Conservation (phyloP, 495 filamentous ascomycete species). For the Lophiotrema nucula region DNA sequence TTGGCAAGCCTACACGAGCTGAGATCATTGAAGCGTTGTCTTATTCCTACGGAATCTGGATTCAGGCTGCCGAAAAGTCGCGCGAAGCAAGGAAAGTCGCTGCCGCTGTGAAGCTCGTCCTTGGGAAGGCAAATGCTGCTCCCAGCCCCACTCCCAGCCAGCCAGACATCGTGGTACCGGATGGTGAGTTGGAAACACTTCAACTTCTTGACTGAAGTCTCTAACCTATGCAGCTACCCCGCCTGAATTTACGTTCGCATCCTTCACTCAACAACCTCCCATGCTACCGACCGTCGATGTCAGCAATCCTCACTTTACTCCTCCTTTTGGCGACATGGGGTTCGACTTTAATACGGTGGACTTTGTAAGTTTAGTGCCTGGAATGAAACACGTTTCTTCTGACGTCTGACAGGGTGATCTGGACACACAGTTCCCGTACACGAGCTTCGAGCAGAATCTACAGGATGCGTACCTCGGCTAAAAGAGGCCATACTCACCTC, state of each 20-base stretch:
- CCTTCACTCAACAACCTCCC: background rate
- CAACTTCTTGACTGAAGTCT: background rate
- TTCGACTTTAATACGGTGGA: background rate
- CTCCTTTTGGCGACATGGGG: background rate
- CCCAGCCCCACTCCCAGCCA: background rate
- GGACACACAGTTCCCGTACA: background rate
- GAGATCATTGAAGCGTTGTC: slow-evolving; percentile 20
- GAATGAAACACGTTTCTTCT: no score
- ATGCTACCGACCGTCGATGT: background rate
- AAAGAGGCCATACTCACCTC: no score
- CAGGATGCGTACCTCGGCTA: background rate
- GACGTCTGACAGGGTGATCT: background rate
- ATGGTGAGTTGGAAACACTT: background rate
- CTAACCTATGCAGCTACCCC: background rate
- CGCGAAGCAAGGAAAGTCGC: slow-evolving; percentile 17
- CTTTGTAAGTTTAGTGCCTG: background rate
- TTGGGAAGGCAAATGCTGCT: slow-evolving; percentile 9
- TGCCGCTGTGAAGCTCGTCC: slow-evolving; percentile 11
- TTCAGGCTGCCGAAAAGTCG: slow-evolving; percentile 6
- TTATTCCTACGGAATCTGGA: slow-evolving; percentile 7
- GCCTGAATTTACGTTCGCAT: background rate
- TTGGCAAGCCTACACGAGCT: slow-evolving; percentile 7
- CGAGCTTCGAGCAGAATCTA: background rate
- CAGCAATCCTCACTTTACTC: background rate
- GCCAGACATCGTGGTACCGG: background rate